These are phyloP conservation scores for Yamadazyma paraphyllophila DNA, from an alignment of 805 yeast genomes.

Conservation along the genomic window DNA sequence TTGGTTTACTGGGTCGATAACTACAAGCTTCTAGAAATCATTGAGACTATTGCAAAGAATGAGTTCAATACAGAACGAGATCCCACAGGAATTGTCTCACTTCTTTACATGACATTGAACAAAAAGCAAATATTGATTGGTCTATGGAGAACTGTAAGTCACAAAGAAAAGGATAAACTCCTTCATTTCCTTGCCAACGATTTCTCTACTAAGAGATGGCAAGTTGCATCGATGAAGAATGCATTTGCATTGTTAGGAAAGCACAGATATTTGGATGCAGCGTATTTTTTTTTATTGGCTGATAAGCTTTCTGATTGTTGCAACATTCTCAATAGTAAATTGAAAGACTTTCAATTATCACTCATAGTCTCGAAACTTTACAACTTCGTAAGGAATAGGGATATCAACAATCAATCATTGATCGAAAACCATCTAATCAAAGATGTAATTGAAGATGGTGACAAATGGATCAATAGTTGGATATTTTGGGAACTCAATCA, in stretches of 20 bases:
- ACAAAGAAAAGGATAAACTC: constrained; percentile 82
- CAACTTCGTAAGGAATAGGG: constrained; percentile 23
- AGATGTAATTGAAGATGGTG: constrained; percentile 56
- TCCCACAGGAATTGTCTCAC: constrained; percentile 65
- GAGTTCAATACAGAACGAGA: constrained; percentile 64
- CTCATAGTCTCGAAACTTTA: constrained; percentile 77
- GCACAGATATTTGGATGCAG: constrained; percentile 85
- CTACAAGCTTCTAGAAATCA: constrained; percentile 27
- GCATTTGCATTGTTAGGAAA: constrained; percentile 88
- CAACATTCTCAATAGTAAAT: constrained; percentile 64
- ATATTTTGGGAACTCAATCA: constrained; percentile 61
- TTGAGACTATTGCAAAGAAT: constrained; percentile 71
- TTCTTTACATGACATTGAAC: constrained; percentile 73
- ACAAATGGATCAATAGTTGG: constrained; percentile 83
- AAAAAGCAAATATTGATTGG: constrained; percentile 77
- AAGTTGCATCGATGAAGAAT: constrained; percentile 84
- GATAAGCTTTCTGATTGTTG: constrained; percentile 75
- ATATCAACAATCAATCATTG: constrained; percentile 31
- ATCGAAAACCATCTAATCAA: constrained; percentile 55
- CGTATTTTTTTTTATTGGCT: constrained; percentile 81
- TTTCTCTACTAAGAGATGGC: constrained; percentile 75
- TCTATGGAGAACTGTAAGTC: constrained; percentile 78
- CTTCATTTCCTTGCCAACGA: constrained; percentile 73
- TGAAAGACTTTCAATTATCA: constrained; percentile 71
- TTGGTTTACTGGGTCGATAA: constrained; percentile 66